Evolutionary conservation across 1,139 yeast genomes (phyloP).

Genomic region (Arxiozyma bovina): DNA sequence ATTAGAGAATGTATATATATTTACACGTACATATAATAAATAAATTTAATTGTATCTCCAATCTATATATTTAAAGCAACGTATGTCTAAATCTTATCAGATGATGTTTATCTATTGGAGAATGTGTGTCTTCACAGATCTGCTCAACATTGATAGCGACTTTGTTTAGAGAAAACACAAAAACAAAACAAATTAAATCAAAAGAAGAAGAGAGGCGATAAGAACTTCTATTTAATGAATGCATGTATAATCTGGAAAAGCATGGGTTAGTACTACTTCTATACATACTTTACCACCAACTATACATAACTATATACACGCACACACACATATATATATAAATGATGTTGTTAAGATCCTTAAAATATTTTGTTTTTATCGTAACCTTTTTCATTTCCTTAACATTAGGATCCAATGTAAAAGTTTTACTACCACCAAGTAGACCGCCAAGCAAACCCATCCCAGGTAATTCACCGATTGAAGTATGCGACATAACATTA

Average conservation of each 20-base stretch:
- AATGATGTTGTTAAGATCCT: not conserved
- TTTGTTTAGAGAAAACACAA: not conserved
- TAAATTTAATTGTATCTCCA: not conserved
- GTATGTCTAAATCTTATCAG: not conserved
- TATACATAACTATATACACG: too few species aligned
- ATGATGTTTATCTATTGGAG: too few species aligned
- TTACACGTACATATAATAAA: not conserved
- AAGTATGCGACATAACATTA: slow-evolving; percentile 58
- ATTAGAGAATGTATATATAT: not conserved
- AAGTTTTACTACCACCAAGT: slow-evolving; percentile 20
- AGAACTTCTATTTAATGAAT: not conserved
- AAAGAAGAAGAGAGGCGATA: not conserved
- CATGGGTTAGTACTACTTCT: too few species aligned
- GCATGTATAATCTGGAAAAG: too few species aligned
- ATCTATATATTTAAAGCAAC: too few species aligned
- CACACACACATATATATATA: too few species aligned
- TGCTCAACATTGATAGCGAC: not conserved
- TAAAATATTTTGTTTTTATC: too few species aligned
- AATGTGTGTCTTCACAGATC: too few species aligned
- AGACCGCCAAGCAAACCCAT: slow-evolving; percentile 46
- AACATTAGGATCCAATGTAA: not conserved
- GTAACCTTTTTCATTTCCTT: not conserved
- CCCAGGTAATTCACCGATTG: slow-evolving; percentile 84
- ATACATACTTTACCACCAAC: not conserved
- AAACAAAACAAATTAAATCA: not conserved